These are phyloP conservation scores for Botrytis paeoniae DNA, from an alignment of 2,329 filamentous ascomycete species.

Conservation along the genomic window DNA sequence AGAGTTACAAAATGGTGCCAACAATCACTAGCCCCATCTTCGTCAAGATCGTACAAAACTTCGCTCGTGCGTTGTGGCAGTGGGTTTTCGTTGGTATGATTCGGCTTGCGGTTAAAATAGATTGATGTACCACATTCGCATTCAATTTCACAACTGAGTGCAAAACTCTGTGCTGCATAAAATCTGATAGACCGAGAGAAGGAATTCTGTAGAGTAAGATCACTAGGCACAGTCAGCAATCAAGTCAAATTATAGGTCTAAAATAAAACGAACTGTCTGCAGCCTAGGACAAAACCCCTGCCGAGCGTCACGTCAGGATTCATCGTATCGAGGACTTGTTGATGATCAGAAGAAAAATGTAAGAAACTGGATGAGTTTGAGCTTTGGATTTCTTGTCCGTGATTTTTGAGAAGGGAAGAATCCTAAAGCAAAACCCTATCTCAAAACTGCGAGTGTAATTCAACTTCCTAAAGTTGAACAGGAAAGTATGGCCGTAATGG, in stretches of 20 bases:
- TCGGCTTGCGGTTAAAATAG: background rate
- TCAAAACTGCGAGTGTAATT: background rate
- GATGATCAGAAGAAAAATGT: background rate
- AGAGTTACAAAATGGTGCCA: constrained; percentile 1
- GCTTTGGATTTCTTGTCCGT: background rate
- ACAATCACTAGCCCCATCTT: background rate
- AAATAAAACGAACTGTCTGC: background rate
- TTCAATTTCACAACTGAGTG: no score
- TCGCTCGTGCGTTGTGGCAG: background rate
- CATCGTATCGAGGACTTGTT: background rate
- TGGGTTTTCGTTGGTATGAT: background rate
- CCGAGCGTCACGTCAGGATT: background rate
- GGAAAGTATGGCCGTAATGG: background rate
- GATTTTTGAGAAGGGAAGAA: background rate
- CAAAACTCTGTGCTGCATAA: no score
- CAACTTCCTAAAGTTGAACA: background rate
- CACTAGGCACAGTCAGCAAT: background rate
- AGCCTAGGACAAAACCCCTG: background rate
- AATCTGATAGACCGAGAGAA: background rate
- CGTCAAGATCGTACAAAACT: background rate
- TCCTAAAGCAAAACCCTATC: background rate
- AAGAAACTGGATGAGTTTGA: background rate
- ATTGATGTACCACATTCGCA: background rate
- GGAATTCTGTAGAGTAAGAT: background rate
- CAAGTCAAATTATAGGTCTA: background rate